A percentile compares a stretch with the other conserved stretches of the same genome.
Conservation (phyloP, 2,329 filamentous ascomycete genomes). For the Diaporthe batatas region DNA sequence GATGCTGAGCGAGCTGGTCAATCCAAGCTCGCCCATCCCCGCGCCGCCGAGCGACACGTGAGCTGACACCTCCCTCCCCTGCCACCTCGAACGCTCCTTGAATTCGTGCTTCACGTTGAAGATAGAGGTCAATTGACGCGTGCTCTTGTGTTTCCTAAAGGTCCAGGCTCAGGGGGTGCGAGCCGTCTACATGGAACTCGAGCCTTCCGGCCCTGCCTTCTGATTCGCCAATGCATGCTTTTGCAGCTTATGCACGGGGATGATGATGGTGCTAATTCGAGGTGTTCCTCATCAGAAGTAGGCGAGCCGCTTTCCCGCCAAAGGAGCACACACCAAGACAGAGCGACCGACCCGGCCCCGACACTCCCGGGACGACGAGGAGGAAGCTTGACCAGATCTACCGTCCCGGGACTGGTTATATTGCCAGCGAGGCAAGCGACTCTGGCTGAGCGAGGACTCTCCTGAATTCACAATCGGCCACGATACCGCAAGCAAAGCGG, state of each 20-base stretch:
- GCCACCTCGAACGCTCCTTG: not conserved
- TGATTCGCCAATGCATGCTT: conserved; percentile 33
- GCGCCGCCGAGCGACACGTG: conserved; percentile 37
- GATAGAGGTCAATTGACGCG: conserved; percentile 32
- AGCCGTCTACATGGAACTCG: not conserved
- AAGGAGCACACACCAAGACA: conserved; percentile 8
- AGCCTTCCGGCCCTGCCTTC: conserved; percentile 14
- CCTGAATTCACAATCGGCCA: not conserved
- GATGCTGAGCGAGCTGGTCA: conserved; percentile 57
- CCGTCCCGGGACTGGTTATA: not conserved
- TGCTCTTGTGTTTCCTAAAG: conserved; percentile 35
- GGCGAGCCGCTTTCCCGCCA: not conserved
- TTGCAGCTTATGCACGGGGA: conserved; percentile 31
- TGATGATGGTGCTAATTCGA: conserved; percentile 31
- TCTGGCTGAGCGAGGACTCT: not conserved
- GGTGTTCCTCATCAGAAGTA: not conserved
- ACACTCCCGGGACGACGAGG: not conserved
- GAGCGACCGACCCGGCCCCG: not conserved
- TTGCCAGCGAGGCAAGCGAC: conserved; percentile 14
- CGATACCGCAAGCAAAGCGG: not conserved
- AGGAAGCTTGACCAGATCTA: conserved; percentile 30
- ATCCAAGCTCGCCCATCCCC: conserved; percentile 33
- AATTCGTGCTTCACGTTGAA: conserved; percentile 1
- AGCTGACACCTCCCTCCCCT: conserved; percentile 25
- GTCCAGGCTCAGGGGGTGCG: conserved; percentile 22